phyloP scores from a whole-genome alignment of 306 rosid species.

The Sesbania bispinosa region DNA sequence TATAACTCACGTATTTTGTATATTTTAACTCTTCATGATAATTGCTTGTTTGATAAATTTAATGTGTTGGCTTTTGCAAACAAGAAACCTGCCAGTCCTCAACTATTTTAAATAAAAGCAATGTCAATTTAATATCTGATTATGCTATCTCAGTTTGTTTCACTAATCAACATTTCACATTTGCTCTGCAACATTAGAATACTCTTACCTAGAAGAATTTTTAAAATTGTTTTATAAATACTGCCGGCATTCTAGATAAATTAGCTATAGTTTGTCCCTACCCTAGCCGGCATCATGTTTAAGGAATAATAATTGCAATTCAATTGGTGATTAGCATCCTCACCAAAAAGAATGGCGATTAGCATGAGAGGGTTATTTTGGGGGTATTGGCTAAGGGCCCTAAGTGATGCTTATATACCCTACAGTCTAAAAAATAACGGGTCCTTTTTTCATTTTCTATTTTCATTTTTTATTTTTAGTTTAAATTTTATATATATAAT shows the following conservation, averaged over 20 bases:
- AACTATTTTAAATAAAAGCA: constrained; percentile 19
- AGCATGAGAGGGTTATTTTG: background rate
- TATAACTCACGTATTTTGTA: constrained; percentile 19
- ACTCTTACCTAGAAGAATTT: background rate
- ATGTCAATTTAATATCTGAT: constrained; percentile 13
- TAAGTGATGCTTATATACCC: background rate
- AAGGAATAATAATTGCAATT: background rate
- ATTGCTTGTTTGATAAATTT: constrained; percentile 16
- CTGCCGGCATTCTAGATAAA: background rate
- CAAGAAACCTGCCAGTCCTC: constrained; percentile 23
- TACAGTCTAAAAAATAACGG: background rate
- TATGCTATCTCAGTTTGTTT: constrained; percentile 21
- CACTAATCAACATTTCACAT: background rate
- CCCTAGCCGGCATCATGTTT: background rate
- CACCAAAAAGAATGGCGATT: too few species aligned
- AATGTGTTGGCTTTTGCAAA: constrained; percentile 18
- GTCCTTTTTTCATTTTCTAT: too few species aligned
- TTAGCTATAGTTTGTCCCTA: background rate
- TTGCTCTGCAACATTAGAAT: background rate
- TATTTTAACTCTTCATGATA: background rate
- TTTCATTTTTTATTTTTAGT: too few species aligned
- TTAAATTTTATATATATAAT: too few species aligned
- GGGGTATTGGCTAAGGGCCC: too few species aligned
- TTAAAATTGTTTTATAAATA: background rate
- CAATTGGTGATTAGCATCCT: background rate